Base-by-base conservation (phyloP, 352 stramenopile species). In the Phytophthora cryptogea region DNA sequence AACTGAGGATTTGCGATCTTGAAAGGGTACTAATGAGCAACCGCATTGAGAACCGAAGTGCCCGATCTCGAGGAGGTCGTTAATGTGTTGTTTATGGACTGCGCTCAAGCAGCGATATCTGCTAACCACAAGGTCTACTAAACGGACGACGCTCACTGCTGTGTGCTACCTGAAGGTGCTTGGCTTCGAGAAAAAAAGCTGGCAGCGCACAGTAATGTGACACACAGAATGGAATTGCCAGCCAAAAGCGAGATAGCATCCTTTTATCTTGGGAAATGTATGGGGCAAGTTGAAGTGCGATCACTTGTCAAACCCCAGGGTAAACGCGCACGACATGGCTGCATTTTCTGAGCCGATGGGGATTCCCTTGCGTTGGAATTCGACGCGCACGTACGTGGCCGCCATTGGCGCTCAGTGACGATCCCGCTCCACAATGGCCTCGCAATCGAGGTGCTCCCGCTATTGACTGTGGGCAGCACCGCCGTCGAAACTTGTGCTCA, bases 281-380 rank as follows among this genome's bases (percentile, higher is more conserved):
- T 36, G 44, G 17, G 1, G 17, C 17, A 56, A 36, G 54, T 56
- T 62, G 54, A 62, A 62, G 54, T 56, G 32, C 7, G 54, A 35
- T 61, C 16, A 40, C 28, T 17, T 46, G 23, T 49, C 37, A 58
- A 58, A 58, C 26, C 39, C 13, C 31, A 17, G 8, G 2, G 17
- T 42, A 17, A 41, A 32, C 43, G n/a, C 4, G 1, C 20, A 47
- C 20, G 17, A 23, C 42, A 49, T 49, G 42, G 42, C 32, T 49
- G 42, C 42, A 35, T 16, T 49, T 49, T 48, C 42, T 49, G 42
- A 49, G 16, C 31, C 17, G 40, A 46, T 46, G 9, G 4, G 17
- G 39, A 26, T 53, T 53, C 31, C 30, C 16, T 52, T 11, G 44
- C 28, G 8, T 10, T 23, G 20, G 20, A 23, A 23, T 20, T 47